Conservation (phyloP, 371 early-diverging fungal species). For the Mucor lusitanicus region DNA sequence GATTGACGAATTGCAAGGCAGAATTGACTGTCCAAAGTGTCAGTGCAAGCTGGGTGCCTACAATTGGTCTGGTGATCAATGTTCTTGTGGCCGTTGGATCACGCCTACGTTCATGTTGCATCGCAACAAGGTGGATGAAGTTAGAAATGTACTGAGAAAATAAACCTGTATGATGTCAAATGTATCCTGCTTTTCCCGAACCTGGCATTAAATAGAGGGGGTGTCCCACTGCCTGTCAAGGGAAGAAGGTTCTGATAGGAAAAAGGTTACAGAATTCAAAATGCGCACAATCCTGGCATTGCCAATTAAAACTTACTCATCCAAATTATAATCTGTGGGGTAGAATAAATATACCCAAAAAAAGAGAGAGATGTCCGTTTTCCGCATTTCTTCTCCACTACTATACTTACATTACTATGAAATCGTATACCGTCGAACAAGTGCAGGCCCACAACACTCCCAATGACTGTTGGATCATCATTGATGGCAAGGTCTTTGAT, state of each 20-base stretch:
- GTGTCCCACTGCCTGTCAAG: no score
- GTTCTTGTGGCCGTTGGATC: constrained; percentile 88
- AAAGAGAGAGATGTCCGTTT: not conserved
- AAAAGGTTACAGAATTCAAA: not conserved
- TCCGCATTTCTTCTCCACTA: not conserved
- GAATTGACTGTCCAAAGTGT: constrained; percentile 85
- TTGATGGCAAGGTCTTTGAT: constrained; percentile 80
- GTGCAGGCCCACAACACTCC: constrained; percentile 71
- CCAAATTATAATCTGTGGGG: not conserved
- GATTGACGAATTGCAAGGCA: constrained; percentile 65
- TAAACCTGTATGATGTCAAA: not conserved
- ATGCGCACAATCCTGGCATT: not conserved
- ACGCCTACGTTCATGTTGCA: constrained; percentile 86
- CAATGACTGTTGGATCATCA: constrained; percentile 91
- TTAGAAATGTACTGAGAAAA: constrained; percentile 25
- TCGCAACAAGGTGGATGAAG: constrained; percentile 73
- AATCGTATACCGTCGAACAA: constrained; percentile 66
- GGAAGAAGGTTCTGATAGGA: not conserved
- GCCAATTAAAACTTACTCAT: constrained; percentile 4
- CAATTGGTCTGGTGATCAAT: constrained; percentile 84
- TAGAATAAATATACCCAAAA: not conserved
- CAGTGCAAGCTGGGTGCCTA: constrained; percentile 80
- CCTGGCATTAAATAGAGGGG: no score
- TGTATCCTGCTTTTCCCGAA: not conserved
- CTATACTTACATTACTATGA: constrained; percentile 17